Evolutionary conservation across 495 filamentous ascomycete genomes (phyloP).

Genomic region (Podospora fimiseda): DNA sequence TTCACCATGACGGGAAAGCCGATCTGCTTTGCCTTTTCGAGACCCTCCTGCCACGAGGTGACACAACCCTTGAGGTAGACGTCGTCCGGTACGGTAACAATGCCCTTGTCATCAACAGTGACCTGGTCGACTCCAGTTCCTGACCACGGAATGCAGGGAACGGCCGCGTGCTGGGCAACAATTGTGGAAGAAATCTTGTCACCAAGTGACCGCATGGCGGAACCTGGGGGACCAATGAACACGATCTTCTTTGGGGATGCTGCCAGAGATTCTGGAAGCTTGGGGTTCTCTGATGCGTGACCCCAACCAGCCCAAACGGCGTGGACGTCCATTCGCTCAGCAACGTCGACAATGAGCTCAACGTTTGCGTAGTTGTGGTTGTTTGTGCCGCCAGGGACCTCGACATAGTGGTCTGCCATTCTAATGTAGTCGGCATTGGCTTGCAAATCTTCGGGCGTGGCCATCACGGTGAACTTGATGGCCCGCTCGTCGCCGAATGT

Average conservation of each 20-base stretch:
- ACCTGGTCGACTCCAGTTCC: slow-evolving; percentile 86
- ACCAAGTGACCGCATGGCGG: slow-evolving; percentile 96
- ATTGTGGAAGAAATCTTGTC: slow-evolving; percentile 99
- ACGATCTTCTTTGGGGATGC: slow-evolving; percentile 96
- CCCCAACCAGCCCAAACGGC: slow-evolving; percentile 99
- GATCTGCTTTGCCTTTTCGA: slow-evolving; percentile 79
- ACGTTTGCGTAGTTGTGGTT: slow-evolving; percentile 99
- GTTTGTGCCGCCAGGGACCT: slow-evolving; percentile 98
- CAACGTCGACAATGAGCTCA: slow-evolving; percentile 96
- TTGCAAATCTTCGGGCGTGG: slow-evolving; percentile 95
- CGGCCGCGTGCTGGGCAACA: slow-evolving; percentile 93
- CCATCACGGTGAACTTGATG: slow-evolving; percentile 99
- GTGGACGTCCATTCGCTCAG: slow-evolving; percentile 97
- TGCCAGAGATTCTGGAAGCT: slow-evolving; percentile 89
- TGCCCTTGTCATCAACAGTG: slow-evolving; percentile 66
- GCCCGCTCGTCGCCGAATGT: slow-evolving; percentile 96
- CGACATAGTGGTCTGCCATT: slow-evolving; percentile 99
- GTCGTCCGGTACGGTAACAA: slow-evolving; percentile 85
- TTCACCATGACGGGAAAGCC: slow-evolving; percentile 99
- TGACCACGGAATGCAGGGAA: slow-evolving; percentile 98
- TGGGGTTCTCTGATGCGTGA: slow-evolving; percentile 98
- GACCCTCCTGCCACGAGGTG: slow-evolving; percentile 76
- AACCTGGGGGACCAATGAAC: slow-evolving; percentile 96
- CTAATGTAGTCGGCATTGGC: slow-evolving; percentile 99
- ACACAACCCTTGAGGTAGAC: slow-evolving; percentile 91